These are phyloP conservation scores for Hordeum vulgare DNA, from an alignment of 176 grass and related monocot species.

Conservation along the genomic window DNA sequence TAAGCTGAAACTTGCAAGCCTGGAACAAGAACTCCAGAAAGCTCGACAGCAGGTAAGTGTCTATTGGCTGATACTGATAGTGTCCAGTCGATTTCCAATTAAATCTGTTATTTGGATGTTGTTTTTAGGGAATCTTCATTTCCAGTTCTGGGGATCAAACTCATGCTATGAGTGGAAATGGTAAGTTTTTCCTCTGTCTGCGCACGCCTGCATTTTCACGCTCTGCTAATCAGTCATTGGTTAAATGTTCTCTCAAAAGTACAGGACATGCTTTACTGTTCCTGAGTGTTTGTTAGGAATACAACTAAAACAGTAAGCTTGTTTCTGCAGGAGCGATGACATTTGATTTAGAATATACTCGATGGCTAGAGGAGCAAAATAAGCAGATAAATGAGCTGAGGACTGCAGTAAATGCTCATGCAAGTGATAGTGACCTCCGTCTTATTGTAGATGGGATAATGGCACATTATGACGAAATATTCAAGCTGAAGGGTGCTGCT, in stretches of 20 bases:
- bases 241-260: neutral
- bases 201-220: neutral
- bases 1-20: slow-evolving; percentile 79
- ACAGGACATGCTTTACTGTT: neutral
- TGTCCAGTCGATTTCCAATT: neutral
- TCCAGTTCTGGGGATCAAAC: slow-evolving; percentile 88
- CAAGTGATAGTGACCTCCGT: slow-evolving; percentile 73
- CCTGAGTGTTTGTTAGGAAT: neutral
- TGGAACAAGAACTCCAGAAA: slow-evolving; percentile 90
- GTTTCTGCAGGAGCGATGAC: slow-evolving; percentile 68
- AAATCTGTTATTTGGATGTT: slow-evolving; percentile 23
- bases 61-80: slow-evolving; percentile 1
- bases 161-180: slow-evolving; percentile 74
- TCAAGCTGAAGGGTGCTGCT: slow-evolving; percentile 73
- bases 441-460: slow-evolving; percentile 73
- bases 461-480: slow-evolving; percentile 90
- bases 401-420: slow-evolving; percentile 90
- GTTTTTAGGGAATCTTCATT: slow-evolving; percentile 84
- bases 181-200: slow-evolving; percentile 19
- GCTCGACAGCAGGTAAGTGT: slow-evolving; percentile 76
- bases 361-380: slow-evolving; percentile 91
- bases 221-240: slow-evolving; percentile 1
- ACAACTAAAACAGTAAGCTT: neutral
- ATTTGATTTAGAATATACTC: slow-evolving; percentile 82
- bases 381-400: slow-evolving; percentile 94